Base-by-base conservation (phyloP, 352 stramenopile genomes). In the Globisporangium orthogonon region DNA sequence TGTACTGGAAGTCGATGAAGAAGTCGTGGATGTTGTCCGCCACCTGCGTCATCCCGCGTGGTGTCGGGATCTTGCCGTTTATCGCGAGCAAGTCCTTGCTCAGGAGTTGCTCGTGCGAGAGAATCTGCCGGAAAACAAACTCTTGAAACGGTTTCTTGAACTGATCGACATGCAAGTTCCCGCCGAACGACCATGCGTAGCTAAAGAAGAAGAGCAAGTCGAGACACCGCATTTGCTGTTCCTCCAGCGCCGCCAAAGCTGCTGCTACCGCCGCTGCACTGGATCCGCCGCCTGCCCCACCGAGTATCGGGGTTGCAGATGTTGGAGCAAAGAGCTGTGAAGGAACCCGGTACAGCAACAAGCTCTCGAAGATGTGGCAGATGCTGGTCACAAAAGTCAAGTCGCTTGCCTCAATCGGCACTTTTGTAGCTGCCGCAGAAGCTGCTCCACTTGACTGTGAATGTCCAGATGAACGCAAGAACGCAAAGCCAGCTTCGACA, bases 191-290 rank as follows among this genome's bases (percentile, higher is more conserved):
- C 82, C 82, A 91, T 5, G 78, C 57, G 56, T 87, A 87, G 52
- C 75, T 85, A 60, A 85, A 89, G 33, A 91, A 43, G 53, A 91
- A 88, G 2, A 81, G 59, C 17, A 88, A 52, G 40, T 91, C 82
- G 30, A 90, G 53, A 40, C 69, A 86, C 15, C 82, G 67, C 31
- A 73, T 61, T 30, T 80, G 75, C 30, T 86, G 66, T 7, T 70
- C 60, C 56, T 88, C 79, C 7, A 76, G 46, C 4, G 59, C 54
- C 10, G 68, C 66, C 4, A 62, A 58, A 9, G 65, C 51, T 2
- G 68, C 57, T 4, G 67, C 58, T 3, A 66, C 57, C 15, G 64
- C 52, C 23, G 50, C 30, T 11, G 69, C 62, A 17, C 64, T 69
- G 1, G 56, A 41, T 9, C 40, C 18, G 5, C 39, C 56, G 23